Conservation (phyloP, 805 yeast genomes). For the Millerago galiae region DNA sequence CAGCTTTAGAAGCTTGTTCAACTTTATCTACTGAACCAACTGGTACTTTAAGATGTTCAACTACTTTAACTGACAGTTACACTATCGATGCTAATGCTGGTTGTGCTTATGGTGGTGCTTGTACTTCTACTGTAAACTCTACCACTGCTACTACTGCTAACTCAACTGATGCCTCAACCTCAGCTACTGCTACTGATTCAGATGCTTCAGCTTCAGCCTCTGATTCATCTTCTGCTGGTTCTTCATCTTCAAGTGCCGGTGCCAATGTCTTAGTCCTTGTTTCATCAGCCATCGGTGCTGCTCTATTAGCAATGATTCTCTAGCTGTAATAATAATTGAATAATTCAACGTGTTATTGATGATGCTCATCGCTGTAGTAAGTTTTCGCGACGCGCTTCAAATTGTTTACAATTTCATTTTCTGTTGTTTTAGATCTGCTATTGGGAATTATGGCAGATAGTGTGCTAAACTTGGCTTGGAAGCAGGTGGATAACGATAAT, state of each 20-base stretch:
- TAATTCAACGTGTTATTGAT: too few species aligned
- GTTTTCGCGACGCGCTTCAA: neutral
- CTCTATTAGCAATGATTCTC: neutral
- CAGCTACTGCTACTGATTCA: neutral
- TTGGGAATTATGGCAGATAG: neutral
- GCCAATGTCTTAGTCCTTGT: neutral
- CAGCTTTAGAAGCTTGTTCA: constrained; percentile 14
- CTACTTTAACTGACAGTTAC: neutral
- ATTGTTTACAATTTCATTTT: too few species aligned
- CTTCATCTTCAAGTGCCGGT: constrained; percentile 3
- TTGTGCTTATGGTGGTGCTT: neutral
- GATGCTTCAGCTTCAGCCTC: too few species aligned
- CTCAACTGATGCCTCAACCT: neutral
- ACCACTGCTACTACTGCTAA: neutral
- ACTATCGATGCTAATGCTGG: neutral
- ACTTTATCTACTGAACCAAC: constrained; percentile 21
- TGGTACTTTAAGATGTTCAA: neutral
- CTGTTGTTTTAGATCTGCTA: too few species aligned
- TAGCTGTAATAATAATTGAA: neutral
- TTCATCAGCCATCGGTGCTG: neutral
- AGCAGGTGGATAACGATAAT: constrained; percentile 13
- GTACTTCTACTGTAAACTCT: neutral
- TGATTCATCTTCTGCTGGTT: neutral
- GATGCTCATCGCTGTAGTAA: neutral
- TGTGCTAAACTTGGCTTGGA: constrained; percentile 19